Evolutionary conservation across 768 basidiomycete species (phyloP).

Genomic region (Trametes coccinea): DNA sequence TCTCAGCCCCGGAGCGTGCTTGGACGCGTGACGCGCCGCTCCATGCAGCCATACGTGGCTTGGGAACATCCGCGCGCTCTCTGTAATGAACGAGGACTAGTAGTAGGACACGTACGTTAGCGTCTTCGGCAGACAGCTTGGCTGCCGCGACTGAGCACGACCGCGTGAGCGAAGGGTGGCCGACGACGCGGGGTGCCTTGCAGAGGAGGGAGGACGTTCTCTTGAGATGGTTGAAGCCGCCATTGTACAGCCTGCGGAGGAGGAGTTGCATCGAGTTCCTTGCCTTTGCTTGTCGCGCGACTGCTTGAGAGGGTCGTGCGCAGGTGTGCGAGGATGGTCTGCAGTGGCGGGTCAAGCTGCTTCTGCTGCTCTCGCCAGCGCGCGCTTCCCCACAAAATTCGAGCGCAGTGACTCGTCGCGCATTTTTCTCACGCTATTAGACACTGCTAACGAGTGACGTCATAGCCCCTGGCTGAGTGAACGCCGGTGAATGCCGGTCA

Average conservation of each 20-base stretch:
- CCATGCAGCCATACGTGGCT: neutral
- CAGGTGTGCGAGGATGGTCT: neutral
- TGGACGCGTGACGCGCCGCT: constrained; percentile 11
- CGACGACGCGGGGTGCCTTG: constrained; percentile 25
- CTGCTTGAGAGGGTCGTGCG: no score
- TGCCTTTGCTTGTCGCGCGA: neutral
- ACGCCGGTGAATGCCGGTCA: neutral
- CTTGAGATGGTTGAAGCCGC: constrained; percentile 35
- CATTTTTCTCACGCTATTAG: constrained; percentile 6
- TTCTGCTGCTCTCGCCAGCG: neutral
- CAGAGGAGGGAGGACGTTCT: constrained; percentile 28
- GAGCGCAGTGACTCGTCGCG: constrained; percentile 10
- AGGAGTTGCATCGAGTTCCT: constrained; percentile 27
- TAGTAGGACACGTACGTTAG: constrained; percentile 4
- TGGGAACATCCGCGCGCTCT: no score
- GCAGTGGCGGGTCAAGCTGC: neutral
- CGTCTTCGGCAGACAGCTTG: constrained; percentile 7
- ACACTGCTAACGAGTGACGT: neutral
- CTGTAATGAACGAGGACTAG: no score
- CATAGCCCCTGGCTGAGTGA: neutral
- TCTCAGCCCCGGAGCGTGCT: neutral
- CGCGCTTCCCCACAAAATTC: constrained; percentile 1
- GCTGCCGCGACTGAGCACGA: constrained; percentile 20
- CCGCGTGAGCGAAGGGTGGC: constrained; percentile 22
- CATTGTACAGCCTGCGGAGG: constrained; percentile 32